Evolutionary conservation across 768 basidiomycete genomes (phyloP).

Genomic region (Peribolospora kevripleyi): DNA sequence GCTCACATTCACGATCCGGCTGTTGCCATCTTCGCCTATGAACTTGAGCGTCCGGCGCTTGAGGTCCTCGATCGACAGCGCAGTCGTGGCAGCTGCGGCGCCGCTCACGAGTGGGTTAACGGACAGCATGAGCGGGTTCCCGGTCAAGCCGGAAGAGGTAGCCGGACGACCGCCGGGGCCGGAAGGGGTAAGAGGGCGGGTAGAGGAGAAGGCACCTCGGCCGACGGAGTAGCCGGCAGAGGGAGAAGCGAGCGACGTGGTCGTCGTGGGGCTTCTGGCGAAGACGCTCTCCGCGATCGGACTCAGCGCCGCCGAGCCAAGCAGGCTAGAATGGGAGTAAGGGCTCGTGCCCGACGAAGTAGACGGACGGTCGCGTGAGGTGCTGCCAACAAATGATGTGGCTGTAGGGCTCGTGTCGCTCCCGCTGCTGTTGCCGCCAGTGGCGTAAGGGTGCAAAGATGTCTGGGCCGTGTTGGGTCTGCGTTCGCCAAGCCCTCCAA

Average conservation of each 20-base stretch:
- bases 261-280: neutral
- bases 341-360: no score
- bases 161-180: neutral
- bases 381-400: no score
- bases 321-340: no score
- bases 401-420: no score
- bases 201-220: slow-evolving; percentile 1
- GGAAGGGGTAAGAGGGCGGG: neutral
- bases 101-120: neutral
- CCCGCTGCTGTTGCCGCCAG: no score
- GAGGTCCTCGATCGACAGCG: slow-evolving; percentile 46
- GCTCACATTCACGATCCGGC: slow-evolving; percentile 47
- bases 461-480: no score
- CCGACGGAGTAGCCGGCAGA: neutral
- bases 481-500: no score
- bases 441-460: no score
- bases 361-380: no score
- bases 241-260: slow-evolving; percentile 1
- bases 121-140: neutral
- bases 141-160: neutral
- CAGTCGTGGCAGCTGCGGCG: slow-evolving; percentile 1
- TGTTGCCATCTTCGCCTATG: slow-evolving; percentile 39
- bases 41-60: slow-evolving; percentile 74
- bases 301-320: neutral
- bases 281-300: neutral